Conservation (phyloP, 441 rosid species). For the Iberis amara region DNA sequence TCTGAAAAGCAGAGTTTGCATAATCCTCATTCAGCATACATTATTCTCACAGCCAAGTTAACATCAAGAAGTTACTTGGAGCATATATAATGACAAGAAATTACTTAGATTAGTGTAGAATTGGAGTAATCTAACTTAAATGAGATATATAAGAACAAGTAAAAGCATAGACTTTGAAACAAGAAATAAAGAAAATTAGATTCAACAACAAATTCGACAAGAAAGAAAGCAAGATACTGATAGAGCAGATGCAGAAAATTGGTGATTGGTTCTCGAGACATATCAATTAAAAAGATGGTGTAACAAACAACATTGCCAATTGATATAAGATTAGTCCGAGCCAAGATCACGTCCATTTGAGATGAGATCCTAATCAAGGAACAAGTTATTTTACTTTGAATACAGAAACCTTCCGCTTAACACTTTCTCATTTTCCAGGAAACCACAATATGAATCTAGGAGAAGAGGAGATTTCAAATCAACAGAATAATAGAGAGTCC, state of each 20-base stretch:
- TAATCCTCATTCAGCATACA: not conserved
- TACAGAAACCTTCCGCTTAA: too few relatives aligned
- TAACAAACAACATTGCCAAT: slow-evolving; percentile 2
- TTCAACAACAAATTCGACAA: not conserved
- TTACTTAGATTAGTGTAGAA: not conserved
- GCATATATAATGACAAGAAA: not conserved
- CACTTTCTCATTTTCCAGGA: too few relatives aligned
- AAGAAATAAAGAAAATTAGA: not conserved
- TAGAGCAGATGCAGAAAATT: too few relatives aligned
- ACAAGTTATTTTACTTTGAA: too few relatives aligned
- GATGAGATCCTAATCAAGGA: too few relatives aligned
- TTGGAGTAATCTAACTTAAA: not conserved
- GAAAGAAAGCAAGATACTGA: slow-evolving; percentile 12
- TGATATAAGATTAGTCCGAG: slow-evolving; percentile 1
- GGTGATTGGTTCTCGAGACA: slow-evolving; percentile 1
- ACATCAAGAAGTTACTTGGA: not conserved
- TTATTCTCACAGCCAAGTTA: too few relatives aligned
- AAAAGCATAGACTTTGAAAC: not conserved
- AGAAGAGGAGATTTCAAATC: not conserved
- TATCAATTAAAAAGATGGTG: not conserved
- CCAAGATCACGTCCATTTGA: too few relatives aligned
- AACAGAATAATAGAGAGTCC: too few relatives aligned
- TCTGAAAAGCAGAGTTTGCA: slow-evolving; percentile 41
- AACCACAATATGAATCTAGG: too few relatives aligned
- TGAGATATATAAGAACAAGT: too few relatives aligned